Conservation (phyloP, 805 yeast genomes). For the Saccharomyces jurei region DNA sequence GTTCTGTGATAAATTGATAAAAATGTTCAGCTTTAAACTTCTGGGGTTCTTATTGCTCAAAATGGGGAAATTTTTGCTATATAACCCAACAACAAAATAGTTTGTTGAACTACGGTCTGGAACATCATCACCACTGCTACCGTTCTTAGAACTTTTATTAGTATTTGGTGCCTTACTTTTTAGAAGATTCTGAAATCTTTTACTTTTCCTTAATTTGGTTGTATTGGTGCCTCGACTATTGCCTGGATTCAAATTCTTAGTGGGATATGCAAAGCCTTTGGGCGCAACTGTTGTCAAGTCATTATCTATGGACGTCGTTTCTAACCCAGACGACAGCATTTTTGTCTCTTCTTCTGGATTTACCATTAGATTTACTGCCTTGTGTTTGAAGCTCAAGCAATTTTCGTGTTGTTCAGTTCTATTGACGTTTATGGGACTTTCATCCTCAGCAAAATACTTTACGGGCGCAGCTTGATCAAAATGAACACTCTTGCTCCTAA, state of each 20-base stretch:
- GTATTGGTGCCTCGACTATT: background rate
- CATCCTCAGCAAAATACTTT: constrained; percentile 65
- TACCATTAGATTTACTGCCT: constrained; percentile 10
- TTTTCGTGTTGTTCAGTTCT: constrained; percentile 27
- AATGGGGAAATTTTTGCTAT: constrained; percentile 23
- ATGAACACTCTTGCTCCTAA: constrained; percentile 70
- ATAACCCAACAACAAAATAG: constrained; percentile 16
- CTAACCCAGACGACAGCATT: constrained; percentile 5
- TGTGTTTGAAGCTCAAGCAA: constrained; percentile 20
- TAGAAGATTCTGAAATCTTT: constrained; percentile 8
- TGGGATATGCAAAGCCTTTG: background rate
- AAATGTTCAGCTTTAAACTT: constrained; percentile 23
- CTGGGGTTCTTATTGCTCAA: constrained; percentile 24
- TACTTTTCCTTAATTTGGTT: constrained; percentile 9
- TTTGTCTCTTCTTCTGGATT: constrained; percentile 8
- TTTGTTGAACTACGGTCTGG: background rate
- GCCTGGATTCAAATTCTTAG: background rate
- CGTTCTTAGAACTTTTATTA: background rate
- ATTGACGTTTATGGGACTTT: constrained; percentile 70
- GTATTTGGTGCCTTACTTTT: background rate
- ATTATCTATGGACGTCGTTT: background rate
- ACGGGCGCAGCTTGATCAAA: constrained; percentile 67
- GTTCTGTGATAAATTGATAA: constrained; percentile 21
- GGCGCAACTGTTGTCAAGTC: background rate
- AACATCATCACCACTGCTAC: background rate